These are phyloP conservation scores for Haplosporangium sp. DNA, from an alignment of 371 early-diverging fungal genomes.

Conservation along the genomic window DNA sequence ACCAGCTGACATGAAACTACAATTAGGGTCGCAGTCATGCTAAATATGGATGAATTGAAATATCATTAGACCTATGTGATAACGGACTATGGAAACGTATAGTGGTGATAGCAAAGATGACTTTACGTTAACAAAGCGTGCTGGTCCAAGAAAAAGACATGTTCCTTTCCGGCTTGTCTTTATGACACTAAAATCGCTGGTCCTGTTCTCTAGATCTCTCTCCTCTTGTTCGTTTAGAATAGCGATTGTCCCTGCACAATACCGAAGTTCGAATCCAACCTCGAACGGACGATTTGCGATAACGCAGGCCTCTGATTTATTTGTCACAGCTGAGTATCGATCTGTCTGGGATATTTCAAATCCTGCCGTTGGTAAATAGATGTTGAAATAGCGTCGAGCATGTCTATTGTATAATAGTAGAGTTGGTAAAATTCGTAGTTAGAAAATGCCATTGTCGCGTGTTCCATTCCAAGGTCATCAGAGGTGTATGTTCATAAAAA, in stretches of 20 bases:
- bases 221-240: slow-evolving; percentile 78
- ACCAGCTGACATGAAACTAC: slow-evolving; percentile 55
- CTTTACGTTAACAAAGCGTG: slow-evolving; percentile 88
- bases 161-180: slow-evolving; percentile 79
- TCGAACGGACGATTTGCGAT: slow-evolving; percentile 83
- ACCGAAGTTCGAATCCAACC: slow-evolving; percentile 78
- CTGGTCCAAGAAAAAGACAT: slow-evolving; percentile 94
- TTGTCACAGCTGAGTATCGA: slow-evolving; percentile 75
- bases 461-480: background rate
- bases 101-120: background rate
- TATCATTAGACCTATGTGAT: background rate
- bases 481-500: background rate
- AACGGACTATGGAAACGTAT: background rate
- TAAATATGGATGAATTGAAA: slow-evolving; percentile 21
- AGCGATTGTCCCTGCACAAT: slow-evolving; percentile 87
- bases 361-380: slow-evolving; percentile 89
- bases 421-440: background rate
- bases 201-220: slow-evolving; percentile 68
- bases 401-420: slow-evolving; percentile 57
- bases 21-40: slow-evolving; percentile 95
- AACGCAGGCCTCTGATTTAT: slow-evolving; percentile 86
- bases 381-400: slow-evolving; percentile 70
- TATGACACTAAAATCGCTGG: slow-evolving; percentile 91
- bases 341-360: slow-evolving; percentile 82
- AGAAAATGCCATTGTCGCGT: background rate